Evolutionary conservation across 106 monocot genomes (phyloP), one percentile per base, ranked within the genome.

Genomic region (Vanilla planifolia): DNA sequence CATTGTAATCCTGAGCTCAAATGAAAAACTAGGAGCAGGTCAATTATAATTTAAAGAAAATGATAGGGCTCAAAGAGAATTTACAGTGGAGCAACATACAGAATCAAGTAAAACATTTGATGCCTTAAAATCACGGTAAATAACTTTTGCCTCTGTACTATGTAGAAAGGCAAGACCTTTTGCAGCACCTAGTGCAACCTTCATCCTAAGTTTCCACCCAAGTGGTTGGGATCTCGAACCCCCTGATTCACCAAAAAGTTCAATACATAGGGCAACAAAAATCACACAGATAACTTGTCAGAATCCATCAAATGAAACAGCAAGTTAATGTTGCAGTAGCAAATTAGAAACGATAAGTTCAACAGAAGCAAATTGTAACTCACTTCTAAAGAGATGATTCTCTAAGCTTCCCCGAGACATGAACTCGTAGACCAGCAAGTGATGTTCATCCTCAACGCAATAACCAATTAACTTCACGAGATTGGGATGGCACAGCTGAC

Each of bases 161-260:
- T 57, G 57, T 35, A 57, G 35, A 57, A 57, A 57, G 57, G 57
- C 57, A 10, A 57, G 57, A 17, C 57, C 57, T 57, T 57, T 57
- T 35, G 57, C 57, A 57, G 57, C 57, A 9, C 57, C 57, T 36
- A 57, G 14, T 34, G 57, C 57, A 57, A 57, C 57, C 35, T 57
- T 57, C 35, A 57, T 57, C 33, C 57, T 33, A 57, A 57, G 57
- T 34, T 35, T 57, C 57, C 57, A 57, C 8, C 34, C 33, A 57
- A 57, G 57, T 5, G 57, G 57, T 21, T 57, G 57, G 33, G 35
- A 57, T 33, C 35, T 34, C 33, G 57, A 57, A 8, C 57, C 28
- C 21, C 35, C 57, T 57, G 57, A n/a, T 37, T 21, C 61, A 25
- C 24, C 23, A 43, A n/a, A 32, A 9, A 24, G 14, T 22, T 20